Conservation (phyloP, 2,329 filamentous ascomycete genomes). For the Metarhizium humberi region DNA sequence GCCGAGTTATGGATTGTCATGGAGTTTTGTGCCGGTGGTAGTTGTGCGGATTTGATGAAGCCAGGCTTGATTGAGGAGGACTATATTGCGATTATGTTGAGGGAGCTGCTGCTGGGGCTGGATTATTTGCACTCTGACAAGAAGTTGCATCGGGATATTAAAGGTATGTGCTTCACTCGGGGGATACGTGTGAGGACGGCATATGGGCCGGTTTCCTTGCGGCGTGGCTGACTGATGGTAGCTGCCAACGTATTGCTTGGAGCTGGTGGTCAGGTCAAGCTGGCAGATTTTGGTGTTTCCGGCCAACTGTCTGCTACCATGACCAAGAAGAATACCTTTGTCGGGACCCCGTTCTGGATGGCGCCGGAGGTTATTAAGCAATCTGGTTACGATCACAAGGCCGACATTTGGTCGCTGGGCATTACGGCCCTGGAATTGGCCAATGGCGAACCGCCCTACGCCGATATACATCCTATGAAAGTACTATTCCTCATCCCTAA, state of each 20-base stretch:
- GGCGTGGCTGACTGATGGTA: conserved; percentile 22
- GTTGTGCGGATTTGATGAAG: conserved; percentile 93
- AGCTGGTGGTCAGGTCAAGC: conserved; percentile 88
- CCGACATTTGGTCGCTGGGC: conserved; percentile 93
- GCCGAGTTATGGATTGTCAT: conserved; percentile 99
- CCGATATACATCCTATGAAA: conserved; percentile 97
- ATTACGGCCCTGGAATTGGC: conserved; percentile 91
- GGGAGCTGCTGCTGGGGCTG: conserved; percentile 79
- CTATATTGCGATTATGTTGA: conserved; percentile 91
- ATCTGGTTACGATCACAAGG: conserved; percentile 94
- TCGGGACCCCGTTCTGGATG: conserved; percentile 99
- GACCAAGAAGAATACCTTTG: conserved; percentile 99
- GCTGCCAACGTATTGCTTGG: conserved; percentile 89
- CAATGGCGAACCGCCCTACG: conserved; percentile 86
- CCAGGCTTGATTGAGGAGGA: conserved; percentile 85
- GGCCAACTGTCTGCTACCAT: conserved; percentile 94
- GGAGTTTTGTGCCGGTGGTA: conserved; percentile 97
- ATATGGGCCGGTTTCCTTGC: background rate
- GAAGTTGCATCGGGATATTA: conserved; percentile 94
- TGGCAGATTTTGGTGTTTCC: conserved; percentile 95
- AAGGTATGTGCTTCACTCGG: conserved; percentile 48
- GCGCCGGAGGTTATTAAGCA: conserved; percentile 98
- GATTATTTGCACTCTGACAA: conserved; percentile 93
- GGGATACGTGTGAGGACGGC: background rate
- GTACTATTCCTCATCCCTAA: conserved; percentile 94